These are phyloP conservation scores for Ulota crispa DNA, from an alignment of 225 moss, liverwort and hornwort genomes.

Conservation along the genomic window DNA sequence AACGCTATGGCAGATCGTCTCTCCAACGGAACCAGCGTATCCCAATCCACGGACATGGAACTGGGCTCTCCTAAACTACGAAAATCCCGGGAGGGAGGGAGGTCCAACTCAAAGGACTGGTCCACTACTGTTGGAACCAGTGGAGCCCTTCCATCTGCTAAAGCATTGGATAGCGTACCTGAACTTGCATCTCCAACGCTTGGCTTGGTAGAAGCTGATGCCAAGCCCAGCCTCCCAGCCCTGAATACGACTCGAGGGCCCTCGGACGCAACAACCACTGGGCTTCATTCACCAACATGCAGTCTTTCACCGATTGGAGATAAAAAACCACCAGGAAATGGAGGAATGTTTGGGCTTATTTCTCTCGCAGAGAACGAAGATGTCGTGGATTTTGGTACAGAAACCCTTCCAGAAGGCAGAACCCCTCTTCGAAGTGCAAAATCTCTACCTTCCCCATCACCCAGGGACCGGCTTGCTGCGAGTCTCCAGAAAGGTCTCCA, in stretches of 20 bases:
- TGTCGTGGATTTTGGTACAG: slow-evolving; percentile 42
- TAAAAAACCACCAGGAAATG: slow-evolving; percentile 30
- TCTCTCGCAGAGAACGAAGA: slow-evolving; percentile 52
- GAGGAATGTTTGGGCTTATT: slow-evolving; percentile 41
- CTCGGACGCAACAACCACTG: slow-evolving; percentile 25
- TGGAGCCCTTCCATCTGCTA: not conserved
- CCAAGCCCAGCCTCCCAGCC: slow-evolving; percentile 27
- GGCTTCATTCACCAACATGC: slow-evolving; percentile 67
- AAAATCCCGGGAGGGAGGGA: not conserved
- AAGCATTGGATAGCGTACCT: slow-evolving; percentile 38
- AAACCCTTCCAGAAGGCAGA: slow-evolving; percentile 29
- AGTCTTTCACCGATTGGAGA: slow-evolving; percentile 66
- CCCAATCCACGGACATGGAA: slow-evolving; percentile 43
- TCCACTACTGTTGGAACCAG: not conserved
- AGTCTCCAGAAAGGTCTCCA: slow-evolving; percentile 91
- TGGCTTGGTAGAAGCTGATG: slow-evolving; percentile 52
- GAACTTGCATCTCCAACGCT: slow-evolving; percentile 39
- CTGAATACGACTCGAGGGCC: slow-evolving; percentile 5
- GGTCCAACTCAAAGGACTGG: not conserved
- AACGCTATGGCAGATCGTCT: slow-evolving; percentile 22
- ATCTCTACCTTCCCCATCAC: slow-evolving; percentile 51
- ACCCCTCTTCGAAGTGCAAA: slow-evolving; percentile 34
- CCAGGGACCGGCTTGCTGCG: slow-evolving; percentile 85
- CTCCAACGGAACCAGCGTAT: slow-evolving; percentile 12
- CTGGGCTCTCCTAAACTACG: slow-evolving; percentile 28